phyloP scores from a whole-genome alignment of 2,329 filamentous ascomycete species.

The Sporothrix pallida region DNA sequence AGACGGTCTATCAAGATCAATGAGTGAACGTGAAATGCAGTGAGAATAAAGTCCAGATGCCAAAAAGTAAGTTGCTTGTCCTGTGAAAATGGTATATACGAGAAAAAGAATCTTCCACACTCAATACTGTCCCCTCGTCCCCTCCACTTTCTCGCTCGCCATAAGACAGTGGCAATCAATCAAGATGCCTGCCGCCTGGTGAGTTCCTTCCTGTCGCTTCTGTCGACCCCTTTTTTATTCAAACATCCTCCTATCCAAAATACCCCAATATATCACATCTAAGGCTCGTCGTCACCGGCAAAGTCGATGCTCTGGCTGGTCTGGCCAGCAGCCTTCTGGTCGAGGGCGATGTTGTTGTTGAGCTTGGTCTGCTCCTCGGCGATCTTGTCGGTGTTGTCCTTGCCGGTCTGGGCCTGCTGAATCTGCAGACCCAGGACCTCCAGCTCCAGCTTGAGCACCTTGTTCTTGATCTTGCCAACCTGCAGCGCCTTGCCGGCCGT shows the following conservation, averaged over 20 bases:
- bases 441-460: slow-evolving; percentile 63
- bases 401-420: slow-evolving; percentile 55
- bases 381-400: slow-evolving; percentile 52
- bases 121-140: not conserved
- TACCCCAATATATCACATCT: not conserved
- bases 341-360: slow-evolving; percentile 56
- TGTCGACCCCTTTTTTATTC: not conserved
- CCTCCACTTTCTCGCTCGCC: not conserved
- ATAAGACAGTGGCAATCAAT: not conserved
- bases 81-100: slow-evolving; percentile 19
- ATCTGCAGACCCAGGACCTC: slow-evolving; percentile 59
- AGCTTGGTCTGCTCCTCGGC: slow-evolving; percentile 58
- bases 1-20: not conserved
- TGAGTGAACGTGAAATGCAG: not conserved
- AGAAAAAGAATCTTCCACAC: slow-evolving; percentile 17
- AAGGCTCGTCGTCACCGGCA: slow-evolving; percentile 39
- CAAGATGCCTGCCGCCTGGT: not conserved
- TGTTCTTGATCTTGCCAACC: slow-evolving; percentile 65
- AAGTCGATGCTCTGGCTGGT: slow-evolving; percentile 49
- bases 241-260: not conserved
- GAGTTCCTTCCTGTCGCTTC: slow-evolving; percentile 10
- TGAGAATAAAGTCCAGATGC: not conserved
- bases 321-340: slow-evolving; percentile 46
- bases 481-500: slow-evolving; percentile 53
- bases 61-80: slow-evolving; percentile 13